Evolutionary conservation across 139 green algal species (phyloP).

Genomic region (Tetratostichococcus sp.): DNA sequence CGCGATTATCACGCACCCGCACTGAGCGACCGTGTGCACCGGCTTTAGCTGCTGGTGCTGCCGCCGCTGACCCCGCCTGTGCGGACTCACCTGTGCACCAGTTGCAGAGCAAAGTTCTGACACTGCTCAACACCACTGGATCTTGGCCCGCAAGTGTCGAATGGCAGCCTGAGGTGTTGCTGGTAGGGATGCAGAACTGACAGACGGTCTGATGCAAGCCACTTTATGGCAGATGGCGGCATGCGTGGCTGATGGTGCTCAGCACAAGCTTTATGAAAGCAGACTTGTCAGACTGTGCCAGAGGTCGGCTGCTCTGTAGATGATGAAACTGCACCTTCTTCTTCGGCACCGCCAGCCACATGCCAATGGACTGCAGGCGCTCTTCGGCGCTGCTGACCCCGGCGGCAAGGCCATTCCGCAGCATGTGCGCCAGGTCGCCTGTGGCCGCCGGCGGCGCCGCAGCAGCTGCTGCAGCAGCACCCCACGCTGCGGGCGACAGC

Average conservation of each 20-base stretch:
- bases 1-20: background rate
- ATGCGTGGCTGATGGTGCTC: too few relatives aligned
- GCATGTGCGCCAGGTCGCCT: background rate
- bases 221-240: too few relatives aligned
- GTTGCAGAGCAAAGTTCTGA: background rate
- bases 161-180: too few relatives aligned
- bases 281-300: too few relatives aligned
- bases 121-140: too few relatives aligned
- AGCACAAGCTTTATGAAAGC: too few relatives aligned
- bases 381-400: background rate
- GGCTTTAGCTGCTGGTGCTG: background rate
- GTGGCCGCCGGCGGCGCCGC: background rate
- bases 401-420: background rate
- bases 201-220: too few relatives aligned
- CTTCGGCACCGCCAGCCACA: conserved; percentile 26
- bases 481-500: background rate
- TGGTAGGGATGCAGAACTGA: too few relatives aligned
- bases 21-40: background rate
- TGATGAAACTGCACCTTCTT: conserved; percentile 9
- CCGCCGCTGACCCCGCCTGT: background rate
- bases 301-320: background rate
- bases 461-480: background rate
- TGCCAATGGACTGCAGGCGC: background rate
- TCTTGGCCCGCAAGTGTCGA: too few relatives aligned
- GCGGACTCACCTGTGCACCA: background rate